Evolutionary conservation across 2,329 filamentous ascomycete species (phyloP).

Genomic region (Alternaria angustiovoidea): DNA sequence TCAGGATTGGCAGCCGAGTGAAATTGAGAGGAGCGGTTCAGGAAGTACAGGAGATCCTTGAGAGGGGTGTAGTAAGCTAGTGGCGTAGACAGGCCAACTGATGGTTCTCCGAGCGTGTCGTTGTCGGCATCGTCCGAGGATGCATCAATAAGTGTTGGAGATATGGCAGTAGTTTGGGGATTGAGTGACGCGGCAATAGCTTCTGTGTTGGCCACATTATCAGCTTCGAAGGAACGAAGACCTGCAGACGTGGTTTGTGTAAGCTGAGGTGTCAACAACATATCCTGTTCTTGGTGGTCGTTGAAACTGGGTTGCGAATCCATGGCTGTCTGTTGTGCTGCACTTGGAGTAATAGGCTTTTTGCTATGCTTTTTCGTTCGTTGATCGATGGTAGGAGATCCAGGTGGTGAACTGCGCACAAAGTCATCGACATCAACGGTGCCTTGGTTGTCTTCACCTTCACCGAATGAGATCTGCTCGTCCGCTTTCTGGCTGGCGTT

Average conservation of each 20-base stretch:
- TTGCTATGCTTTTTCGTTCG: conserved; percentile 25
- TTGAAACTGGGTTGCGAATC: conserved; percentile 30
- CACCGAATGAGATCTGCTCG: conserved; percentile 13
- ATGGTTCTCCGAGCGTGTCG: conserved; percentile 24
- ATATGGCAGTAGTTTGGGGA: conserved; percentile 7
- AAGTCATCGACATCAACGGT: conserved; percentile 10
- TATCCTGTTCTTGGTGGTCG: conserved; percentile 26
- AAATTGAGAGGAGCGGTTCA: conserved; percentile 52
- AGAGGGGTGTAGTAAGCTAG: conserved; percentile 58
- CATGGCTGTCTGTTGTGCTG: conserved; percentile 36
- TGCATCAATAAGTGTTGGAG: conserved; percentile 15
- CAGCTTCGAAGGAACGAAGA: conserved; percentile 32
- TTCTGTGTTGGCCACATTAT: conserved; percentile 18
- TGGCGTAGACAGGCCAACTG: conserved; percentile 51
- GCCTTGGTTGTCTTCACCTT: conserved; percentile 18
- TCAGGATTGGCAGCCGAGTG: conserved; percentile 51
- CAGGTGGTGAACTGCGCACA: conserved; percentile 22
- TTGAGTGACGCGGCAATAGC: not conserved
- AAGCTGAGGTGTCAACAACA: conserved; percentile 50
- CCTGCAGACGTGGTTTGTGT: conserved; percentile 44
- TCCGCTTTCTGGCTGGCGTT: not conserved
- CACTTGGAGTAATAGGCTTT: conserved; percentile 36
- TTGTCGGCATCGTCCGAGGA: conserved; percentile 24
- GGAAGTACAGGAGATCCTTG: conserved; percentile 47
- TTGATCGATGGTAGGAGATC: conserved; percentile 11